Evolutionary conservation across 495 filamentous ascomycete species (phyloP).

Genomic region (Margaritispora aquatica): DNA sequence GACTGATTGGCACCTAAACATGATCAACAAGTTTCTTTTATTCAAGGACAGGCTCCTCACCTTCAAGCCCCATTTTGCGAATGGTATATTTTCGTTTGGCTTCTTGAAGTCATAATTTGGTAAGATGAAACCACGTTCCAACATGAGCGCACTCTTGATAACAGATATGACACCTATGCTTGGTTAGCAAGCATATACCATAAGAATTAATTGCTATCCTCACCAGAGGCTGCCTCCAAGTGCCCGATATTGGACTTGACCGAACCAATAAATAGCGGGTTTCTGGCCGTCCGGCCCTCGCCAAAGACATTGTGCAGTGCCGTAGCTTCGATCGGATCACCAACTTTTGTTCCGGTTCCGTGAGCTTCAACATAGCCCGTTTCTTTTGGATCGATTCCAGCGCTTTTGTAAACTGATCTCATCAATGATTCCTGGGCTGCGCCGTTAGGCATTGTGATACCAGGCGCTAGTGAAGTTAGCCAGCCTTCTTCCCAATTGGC

Average conservation of each 20-base stretch:
- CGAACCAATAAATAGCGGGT: slow-evolving; percentile 48
- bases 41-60: slow-evolving; percentile 15
- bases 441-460: slow-evolving; percentile 40
- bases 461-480: slow-evolving; percentile 27
- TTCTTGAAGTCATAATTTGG: slow-evolving; percentile 46
- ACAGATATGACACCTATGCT: slow-evolving; percentile 38
- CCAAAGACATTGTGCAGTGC: slow-evolving; percentile 48
- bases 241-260: slow-evolving; percentile 60
- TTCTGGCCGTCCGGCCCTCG: slow-evolving; percentile 27
- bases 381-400: slow-evolving; percentile 39
- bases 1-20: slow-evolving; percentile 28
- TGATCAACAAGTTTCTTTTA: slow-evolving; percentile 3
- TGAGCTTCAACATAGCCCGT: slow-evolving; percentile 44
- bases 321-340: slow-evolving; percentile 56
- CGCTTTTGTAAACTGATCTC: slow-evolving; percentile 40
- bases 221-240: slow-evolving; percentile 51
- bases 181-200: slow-evolving; percentile 18
- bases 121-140: slow-evolving; percentile 48
- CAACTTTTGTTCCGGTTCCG: slow-evolving; percentile 54
- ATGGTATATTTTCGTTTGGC: slow-evolving; percentile 40
- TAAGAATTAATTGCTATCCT: background rate
- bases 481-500: slow-evolving; percentile 51
- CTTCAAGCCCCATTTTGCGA: slow-evolving; percentile 39
- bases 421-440: slow-evolving; percentile 47
- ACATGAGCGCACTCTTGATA: slow-evolving; percentile 52